Percentiles rank a stretch among this genome's conserved stretches.
Conservation (phyloP, 2,329 filamentous ascomycete species). For the Dothideomycetes sp. region DNA sequence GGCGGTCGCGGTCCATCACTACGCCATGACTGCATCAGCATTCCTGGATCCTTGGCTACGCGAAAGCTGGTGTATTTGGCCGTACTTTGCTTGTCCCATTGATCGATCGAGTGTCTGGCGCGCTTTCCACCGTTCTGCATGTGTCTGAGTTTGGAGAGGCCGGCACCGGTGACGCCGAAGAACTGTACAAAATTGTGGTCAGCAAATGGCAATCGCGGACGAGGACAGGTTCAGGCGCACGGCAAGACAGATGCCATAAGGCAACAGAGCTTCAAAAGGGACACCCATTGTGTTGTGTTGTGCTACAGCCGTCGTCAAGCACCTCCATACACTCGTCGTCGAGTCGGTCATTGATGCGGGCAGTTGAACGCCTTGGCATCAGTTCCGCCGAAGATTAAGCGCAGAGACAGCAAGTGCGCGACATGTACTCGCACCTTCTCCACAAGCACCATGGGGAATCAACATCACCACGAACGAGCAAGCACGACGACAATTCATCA, state of each 20-base stretch:
- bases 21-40: conserved; percentile 12
- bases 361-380: conserved; percentile 2
- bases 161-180: conserved; percentile 51
- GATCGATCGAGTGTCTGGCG: conserved; percentile 49
- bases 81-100: conserved; percentile 53
- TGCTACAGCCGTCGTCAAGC: background rate
- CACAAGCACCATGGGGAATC: background rate
- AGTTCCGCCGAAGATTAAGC: background rate
- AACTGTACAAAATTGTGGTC: conserved; percentile 36
- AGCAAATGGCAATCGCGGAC: conserved; percentile 11
- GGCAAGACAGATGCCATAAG: conserved; percentile 54
- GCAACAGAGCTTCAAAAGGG: conserved; percentile 56
- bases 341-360: conserved; percentile 6
- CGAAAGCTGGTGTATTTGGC: background rate
- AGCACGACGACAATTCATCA: conserved; percentile 1
- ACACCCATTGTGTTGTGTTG: conserved; percentile 46
- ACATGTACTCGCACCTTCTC: conserved; percentile 2
- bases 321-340: too few relatives aligned
- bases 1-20: conserved; percentile 60
- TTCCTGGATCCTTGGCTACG: background rate
- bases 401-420: background rate
- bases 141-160: conserved; percentile 48
- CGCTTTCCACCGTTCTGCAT: conserved; percentile 56
- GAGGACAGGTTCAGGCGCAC: conserved; percentile 35
- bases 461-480: conserved; percentile 5